These are phyloP conservation scores for Gymnopilus junonius DNA, from an alignment of 768 basidiomycete genomes.

Conservation along the genomic window DNA sequence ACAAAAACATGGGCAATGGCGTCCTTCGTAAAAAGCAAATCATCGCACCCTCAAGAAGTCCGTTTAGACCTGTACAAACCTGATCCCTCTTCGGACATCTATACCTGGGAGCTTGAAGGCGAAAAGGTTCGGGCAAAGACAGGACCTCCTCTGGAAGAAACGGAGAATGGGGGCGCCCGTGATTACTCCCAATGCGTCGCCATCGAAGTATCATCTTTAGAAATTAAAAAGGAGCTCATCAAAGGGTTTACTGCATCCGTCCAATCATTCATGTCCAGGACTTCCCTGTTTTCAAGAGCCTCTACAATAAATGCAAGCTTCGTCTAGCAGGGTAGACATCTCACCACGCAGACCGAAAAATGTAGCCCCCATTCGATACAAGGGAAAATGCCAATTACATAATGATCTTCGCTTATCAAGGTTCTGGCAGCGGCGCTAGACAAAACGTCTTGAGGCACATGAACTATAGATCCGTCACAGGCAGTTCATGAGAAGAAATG, in stretches of 20 bases:
- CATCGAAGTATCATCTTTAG: neutral
- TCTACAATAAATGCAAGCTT: neutral
- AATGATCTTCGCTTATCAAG: neutral
- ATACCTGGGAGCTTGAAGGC: neutral
- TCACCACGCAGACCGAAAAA: neutral
- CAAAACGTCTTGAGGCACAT: neutral
- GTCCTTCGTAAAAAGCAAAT: neutral
- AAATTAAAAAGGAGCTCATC: neutral
- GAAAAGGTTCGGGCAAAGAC: neutral
- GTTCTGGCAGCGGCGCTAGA: neutral
- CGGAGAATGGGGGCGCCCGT: neutral
- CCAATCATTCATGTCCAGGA: neutral
- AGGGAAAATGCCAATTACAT: no score
- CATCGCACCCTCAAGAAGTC: neutral
- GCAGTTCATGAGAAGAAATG: neutral
- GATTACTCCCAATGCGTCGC: conserved; percentile 3
- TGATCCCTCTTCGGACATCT: neutral
- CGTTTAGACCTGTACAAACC: neutral
- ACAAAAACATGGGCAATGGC: conserved; percentile 7
- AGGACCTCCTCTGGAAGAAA: neutral
- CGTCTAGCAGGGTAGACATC: neutral
- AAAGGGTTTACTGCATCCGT: neutral
- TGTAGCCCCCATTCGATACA: neutral
- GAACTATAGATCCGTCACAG: no score
- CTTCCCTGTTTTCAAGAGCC: neutral